Base-by-base conservation (phyloP, 345 rosid genomes). In the Crucihimalaya himalaica region DNA sequence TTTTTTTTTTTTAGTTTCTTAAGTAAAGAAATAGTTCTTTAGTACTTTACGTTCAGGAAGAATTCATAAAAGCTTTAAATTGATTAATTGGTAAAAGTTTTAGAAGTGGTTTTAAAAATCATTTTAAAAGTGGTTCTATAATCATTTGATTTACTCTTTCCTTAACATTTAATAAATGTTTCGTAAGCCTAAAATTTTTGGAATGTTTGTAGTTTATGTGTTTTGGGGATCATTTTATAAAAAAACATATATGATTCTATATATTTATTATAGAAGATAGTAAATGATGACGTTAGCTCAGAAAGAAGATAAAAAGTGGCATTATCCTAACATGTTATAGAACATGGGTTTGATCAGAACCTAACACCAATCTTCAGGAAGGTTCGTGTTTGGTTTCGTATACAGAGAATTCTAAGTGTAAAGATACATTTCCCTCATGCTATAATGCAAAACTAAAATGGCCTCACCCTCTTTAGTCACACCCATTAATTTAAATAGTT, bases 281-380 rank as follows among this genome's bases (percentile, higher is more conserved):
- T 13, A 62, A 25, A 27, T 53, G 62, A 50, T 70, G 66, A 77
- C 60, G 46, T 39, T 34, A 32, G 57, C 45, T 63, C 15, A 46
- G 25, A 70, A 62, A 63, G 53, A 48, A 43, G 37, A 79, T 73
- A 74, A 73, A 74, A 73, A 56, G 59, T 51, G 75, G 82, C 75
- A 66, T 37, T 68, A 76, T 76, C 61, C 69, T 71, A 63, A 69
- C 82, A 81, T 80, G 81, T 68, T 81, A 42, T 39, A 70, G 79
- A 75, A 78, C 76, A 80, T 79, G 87, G 86, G 79, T 60, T 58
- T 66, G 81, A 72, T 78, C 68, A 71, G 76, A 48, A 76, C 70
- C 66, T 59, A 76, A 66, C 69, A 27, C 67, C 73, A 70, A 29
- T 47, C 48, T 64, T 16, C 27, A 70, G 25, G 80, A 70, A 77